Evolutionary conservation across 2,329 filamentous ascomycete species (phyloP).

Genomic region (Trichophyton mentagrophytes): DNA sequence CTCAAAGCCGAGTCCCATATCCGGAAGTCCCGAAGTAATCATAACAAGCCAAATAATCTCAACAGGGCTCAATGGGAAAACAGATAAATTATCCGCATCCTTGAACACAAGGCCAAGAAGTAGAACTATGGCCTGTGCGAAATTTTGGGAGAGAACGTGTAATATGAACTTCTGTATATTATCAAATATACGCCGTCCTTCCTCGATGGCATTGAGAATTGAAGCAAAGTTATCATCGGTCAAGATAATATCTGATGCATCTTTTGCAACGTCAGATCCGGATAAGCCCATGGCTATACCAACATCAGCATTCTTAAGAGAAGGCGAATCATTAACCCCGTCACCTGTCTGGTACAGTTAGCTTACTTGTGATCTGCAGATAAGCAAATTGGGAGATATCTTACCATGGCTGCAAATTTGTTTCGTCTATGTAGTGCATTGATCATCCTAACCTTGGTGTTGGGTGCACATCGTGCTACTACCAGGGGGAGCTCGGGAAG

Average conservation of each 20-base stretch:
- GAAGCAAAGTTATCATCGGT: slow-evolving; percentile 50
- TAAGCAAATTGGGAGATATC: not conserved
- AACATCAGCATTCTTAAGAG: slow-evolving; percentile 67
- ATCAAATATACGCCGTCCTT: slow-evolving; percentile 75
- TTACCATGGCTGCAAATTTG: slow-evolving; percentile 61
- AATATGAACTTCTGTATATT: slow-evolving; percentile 83
- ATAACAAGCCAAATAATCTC: slow-evolving; percentile 92
- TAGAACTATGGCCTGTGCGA: slow-evolving; percentile 68
- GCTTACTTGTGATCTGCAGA: not conserved
- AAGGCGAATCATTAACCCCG: slow-evolving; percentile 76
- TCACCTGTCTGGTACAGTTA: slow-evolving; percentile 49
- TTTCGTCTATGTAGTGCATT: slow-evolving; percentile 46
- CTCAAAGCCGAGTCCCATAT: slow-evolving; percentile 76
- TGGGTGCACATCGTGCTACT: slow-evolving; percentile 45
- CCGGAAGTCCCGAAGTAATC: slow-evolving; percentile 75
- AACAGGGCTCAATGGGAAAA: slow-evolving; percentile 73
- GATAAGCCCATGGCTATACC: slow-evolving; percentile 76
- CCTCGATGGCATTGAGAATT: slow-evolving; percentile 69
- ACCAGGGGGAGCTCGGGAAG: slow-evolving; percentile 44
- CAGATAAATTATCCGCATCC: slow-evolving; percentile 55
- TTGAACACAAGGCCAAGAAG: slow-evolving; percentile 73
- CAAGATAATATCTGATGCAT: slow-evolving; percentile 41
- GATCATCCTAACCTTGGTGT: slow-evolving; percentile 74
- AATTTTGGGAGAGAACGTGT: slow-evolving; percentile 65
- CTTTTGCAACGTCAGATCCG: slow-evolving; percentile 75